These are phyloP conservation scores for Phytophthora rubi DNA, from an alignment of 352 stramenopile species.

Conservation along the genomic window DNA sequence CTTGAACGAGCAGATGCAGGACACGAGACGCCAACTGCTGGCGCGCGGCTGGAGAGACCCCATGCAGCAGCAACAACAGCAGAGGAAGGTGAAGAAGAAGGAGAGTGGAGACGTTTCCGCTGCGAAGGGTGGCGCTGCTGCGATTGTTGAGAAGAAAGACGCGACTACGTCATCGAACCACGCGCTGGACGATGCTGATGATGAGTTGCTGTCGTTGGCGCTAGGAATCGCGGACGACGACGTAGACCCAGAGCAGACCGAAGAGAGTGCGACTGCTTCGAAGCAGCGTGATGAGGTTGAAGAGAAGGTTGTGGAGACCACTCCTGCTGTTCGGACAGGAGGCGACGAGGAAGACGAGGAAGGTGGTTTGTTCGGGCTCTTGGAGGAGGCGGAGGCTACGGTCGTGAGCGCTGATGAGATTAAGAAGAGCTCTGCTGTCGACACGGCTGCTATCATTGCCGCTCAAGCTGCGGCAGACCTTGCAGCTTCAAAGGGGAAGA, in stretches of 20 bases:
- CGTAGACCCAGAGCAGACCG: conserved; percentile 1
- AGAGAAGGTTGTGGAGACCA: background rate
- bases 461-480: conserved; percentile 31
- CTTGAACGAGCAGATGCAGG: conserved; percentile 47
- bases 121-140: background rate
- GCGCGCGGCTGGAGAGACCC: conserved; percentile 57
- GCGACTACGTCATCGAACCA: background rate
- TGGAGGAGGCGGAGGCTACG: conserved; percentile 47
- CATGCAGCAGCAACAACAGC: conserved; percentile 40
- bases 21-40: conserved; percentile 47
- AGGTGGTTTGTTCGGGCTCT: conserved; percentile 45
- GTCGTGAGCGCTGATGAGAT: conserved; percentile 46
- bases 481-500: conserved; percentile 33
- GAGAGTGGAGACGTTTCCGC: conserved; percentile 28
- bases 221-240: conserved; percentile 21
- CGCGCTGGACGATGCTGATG: conserved; percentile 29
- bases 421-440: conserved; percentile 45
- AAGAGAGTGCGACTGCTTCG: conserved; percentile 1
- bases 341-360: conserved; percentile 24
- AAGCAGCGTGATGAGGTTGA: background rate
- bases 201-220: conserved; percentile 33
- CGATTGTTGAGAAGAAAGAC: background rate
- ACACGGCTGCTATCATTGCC: conserved; percentile 34
- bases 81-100: conserved; percentile 36
- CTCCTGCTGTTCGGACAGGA: background rate